Base-by-base conservation (phyloP, 306 rosid species). In the Castanea mollissima region DNA sequence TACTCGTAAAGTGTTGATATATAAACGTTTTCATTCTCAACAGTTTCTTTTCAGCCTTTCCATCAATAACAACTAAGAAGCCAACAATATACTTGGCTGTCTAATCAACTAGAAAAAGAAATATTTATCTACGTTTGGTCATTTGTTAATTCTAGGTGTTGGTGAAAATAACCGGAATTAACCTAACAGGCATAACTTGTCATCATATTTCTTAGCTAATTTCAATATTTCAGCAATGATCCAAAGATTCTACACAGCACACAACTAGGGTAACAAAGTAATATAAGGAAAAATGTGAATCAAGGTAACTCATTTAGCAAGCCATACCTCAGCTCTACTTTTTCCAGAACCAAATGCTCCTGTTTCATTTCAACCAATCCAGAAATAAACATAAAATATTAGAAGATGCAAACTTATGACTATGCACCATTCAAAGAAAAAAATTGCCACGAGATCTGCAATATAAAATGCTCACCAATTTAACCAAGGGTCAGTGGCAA, bases 261-360 rank as follows among this genome's bases (percentile, higher is more conserved):
- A 70, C 59, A 71, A 69, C 69, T 73, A 25, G 55, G 23, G 52
- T 19, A 55, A 29, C 74, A 78, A 56, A 69, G 56, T 27, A 55
- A 75, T 32, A 69, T 67, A 70, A 74, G 19, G 77, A 70, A 71
- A 18, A 35, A 14, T 31, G 12, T 25, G 56, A 73, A 49, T 21
- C 3, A 49, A 74, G 70, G 62, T 79, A 79, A 81, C 49, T 57
- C 41, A 52, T 58, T 54, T 44, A 62, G 56, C 73, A 74, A 82
- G 74, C 71, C 74, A 77, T 87, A 92, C 99, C 97, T 89, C 91
- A 76, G 86, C 80, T 87, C 31, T 92, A 88, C 97, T 87, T 82
- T 92, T 92, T 44, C 94, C 90, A 72, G 97, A 91, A 78, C 99
- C 99, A 89, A 92, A 92, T 76, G 99, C 97, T 76, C 99, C 98